Evolutionary conservation across 2,329 filamentous ascomycete genomes (phyloP).

Genomic region (Hyphodiscus sp.): DNA sequence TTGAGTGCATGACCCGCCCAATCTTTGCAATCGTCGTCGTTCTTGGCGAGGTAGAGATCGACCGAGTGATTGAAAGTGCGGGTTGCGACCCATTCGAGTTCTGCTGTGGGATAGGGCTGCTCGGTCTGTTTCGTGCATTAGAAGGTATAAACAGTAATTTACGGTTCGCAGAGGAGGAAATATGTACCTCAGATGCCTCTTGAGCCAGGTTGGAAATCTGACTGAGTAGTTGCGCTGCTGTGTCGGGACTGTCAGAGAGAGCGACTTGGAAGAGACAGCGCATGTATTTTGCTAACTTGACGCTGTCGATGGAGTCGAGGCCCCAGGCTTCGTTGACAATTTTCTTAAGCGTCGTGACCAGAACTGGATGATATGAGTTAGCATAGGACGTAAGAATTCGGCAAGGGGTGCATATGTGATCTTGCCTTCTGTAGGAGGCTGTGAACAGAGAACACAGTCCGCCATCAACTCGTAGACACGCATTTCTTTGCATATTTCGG

Average conservation of each 20-base stretch:
- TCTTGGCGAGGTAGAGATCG: conserved; percentile 52
- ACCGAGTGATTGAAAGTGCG: conserved; percentile 64
- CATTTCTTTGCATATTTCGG: conserved; percentile 38
- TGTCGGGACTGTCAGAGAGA: conserved; percentile 42
- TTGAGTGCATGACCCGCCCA: conserved; percentile 30
- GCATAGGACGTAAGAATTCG: conserved; percentile 31
- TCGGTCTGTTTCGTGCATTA: conserved; percentile 29
- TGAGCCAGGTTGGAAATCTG: conserved; percentile 51
- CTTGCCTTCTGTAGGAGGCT: conserved; percentile 45
- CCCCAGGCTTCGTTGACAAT: conserved; percentile 64
- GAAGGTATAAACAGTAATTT: not conserved
- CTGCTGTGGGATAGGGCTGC: conserved; percentile 53
- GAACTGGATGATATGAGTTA: conserved; percentile 34
- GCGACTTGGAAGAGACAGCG: conserved; percentile 69
- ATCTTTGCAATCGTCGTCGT: conserved; percentile 47
- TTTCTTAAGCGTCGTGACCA: conserved; percentile 46
- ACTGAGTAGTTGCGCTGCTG: conserved; percentile 56
- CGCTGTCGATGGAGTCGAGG: conserved; percentile 47
- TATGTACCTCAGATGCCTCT: conserved; percentile 40
- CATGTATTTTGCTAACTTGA: conserved; percentile 67
- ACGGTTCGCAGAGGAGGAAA: not conserved
- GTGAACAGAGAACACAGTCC: conserved; percentile 53
- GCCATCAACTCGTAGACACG: conserved; percentile 56
- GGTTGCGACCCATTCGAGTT: conserved; percentile 71
- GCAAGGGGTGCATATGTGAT: conserved; percentile 1